A percentile compares a stretch with the other conserved stretches of the same genome.
Conservation (phyloP, 768 basidiomycete species). For the Candolleomyces efflorescens region DNA sequence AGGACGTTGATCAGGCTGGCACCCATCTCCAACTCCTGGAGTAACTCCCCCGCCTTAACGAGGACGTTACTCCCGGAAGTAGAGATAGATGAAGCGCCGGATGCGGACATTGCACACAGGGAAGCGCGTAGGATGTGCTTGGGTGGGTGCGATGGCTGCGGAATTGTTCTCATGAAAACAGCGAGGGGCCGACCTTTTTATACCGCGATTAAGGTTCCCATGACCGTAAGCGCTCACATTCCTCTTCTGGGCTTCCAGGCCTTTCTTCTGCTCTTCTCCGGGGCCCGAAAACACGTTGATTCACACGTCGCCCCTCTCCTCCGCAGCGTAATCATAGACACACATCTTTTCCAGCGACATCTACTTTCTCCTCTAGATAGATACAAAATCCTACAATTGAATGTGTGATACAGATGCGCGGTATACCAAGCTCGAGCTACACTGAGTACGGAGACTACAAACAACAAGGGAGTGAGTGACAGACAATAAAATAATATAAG, state of each 20-base stretch:
- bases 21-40: not conserved
- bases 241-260: too few species aligned
- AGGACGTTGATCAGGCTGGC: slow-evolving; percentile 2
- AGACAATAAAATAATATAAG: not conserved
- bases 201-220: too few species aligned
- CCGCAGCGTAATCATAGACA: too few species aligned
- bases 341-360: too few species aligned
- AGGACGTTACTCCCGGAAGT: not conserved
- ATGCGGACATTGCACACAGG: not conserved
- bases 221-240: too few species aligned
- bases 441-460: not conserved
- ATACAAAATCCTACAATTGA: not conserved
- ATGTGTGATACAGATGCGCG: slow-evolving; percentile 6
- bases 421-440: slow-evolving; percentile 1
- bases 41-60: not conserved
- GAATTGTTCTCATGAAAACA: not conserved
- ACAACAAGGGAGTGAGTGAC: not conserved
- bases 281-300: not conserved
- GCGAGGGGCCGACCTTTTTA: too few species aligned
- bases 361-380: not conserved
- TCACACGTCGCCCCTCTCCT: too few species aligned
- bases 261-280: too few species aligned
- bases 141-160: not conserved
- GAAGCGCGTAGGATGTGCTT: not conserved
- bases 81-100: not conserved